Conservation (phyloP, 2,329 filamentous ascomycete genomes). For the Aureobasidium sp. region DNA sequence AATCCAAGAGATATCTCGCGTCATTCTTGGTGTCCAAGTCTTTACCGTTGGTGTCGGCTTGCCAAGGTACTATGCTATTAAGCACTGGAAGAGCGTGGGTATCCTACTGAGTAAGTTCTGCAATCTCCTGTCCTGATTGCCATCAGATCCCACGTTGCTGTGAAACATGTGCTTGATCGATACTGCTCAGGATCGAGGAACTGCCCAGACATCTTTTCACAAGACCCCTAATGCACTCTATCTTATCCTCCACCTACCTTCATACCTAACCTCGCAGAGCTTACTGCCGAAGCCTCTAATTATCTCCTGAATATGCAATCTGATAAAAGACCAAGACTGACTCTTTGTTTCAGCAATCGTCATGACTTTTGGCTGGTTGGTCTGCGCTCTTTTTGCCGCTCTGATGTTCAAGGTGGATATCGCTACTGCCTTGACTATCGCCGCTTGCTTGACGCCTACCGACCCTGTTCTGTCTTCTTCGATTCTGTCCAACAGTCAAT, state of each 20-base stretch:
- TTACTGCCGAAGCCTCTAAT: not conserved
- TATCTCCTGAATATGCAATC: not conserved
- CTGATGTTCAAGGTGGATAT: constrained; percentile 41
- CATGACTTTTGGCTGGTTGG: constrained; percentile 44
- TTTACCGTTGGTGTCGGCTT: constrained; percentile 33
- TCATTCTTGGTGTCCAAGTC: constrained; percentile 41
- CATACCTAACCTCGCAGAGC: not conserved
- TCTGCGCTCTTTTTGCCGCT: constrained; percentile 42
- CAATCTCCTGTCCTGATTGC: not conserved
- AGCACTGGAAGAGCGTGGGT: constrained; percentile 46
- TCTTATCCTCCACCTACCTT: not conserved
- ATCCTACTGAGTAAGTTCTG: constrained; percentile 33
- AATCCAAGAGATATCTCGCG: constrained; percentile 36
- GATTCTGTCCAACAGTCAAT: constrained; percentile 48
- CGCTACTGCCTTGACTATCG: constrained; percentile 44
- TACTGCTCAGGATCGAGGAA: not conserved
- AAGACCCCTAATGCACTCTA: not conserved
- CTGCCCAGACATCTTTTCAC: not conserved
- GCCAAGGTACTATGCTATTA: constrained; percentile 40
- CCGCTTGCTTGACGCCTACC: constrained; percentile 50
- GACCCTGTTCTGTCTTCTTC: constrained; percentile 51
- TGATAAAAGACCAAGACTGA: not conserved
- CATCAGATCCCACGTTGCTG: too few species aligned
- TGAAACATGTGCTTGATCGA: not conserved
- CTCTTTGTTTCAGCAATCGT: constrained; percentile 34